Evolutionary conservation across 2,329 filamentous ascomycete species (phyloP).

Genomic region (Phoma sp.): DNA sequence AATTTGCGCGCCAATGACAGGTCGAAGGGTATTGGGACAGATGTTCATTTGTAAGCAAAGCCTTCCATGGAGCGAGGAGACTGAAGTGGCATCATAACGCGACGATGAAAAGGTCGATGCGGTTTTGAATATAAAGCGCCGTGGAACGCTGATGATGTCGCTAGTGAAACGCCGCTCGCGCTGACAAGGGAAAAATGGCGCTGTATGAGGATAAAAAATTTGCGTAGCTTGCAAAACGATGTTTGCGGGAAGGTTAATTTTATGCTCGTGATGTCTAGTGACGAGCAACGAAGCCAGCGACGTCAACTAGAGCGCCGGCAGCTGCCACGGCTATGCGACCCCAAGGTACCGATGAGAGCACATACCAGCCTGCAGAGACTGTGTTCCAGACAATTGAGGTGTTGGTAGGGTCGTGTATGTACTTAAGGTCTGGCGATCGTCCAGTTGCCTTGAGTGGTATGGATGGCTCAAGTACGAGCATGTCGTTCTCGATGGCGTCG

Average conservation of each 20-base stretch:
- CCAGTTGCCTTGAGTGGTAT: neutral
- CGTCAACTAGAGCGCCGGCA: neutral
- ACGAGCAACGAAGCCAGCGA: neutral
- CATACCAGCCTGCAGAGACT: neutral
- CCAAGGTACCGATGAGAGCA: conserved; percentile 2
- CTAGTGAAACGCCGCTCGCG: no score
- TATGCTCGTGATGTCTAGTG: neutral
- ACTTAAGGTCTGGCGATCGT: neutral
- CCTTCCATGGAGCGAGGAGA: no score
- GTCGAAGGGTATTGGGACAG: no score
- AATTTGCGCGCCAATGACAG: neutral
- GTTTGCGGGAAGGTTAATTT: no score
- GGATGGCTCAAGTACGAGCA: neutral
- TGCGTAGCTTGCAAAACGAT: no score
- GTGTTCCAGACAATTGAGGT: neutral
- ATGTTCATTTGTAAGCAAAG: no score
- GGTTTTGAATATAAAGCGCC: no score
- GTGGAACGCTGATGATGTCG: no score
- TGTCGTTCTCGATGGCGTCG: neutral
- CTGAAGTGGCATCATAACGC: no score
- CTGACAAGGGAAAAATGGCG: no score
- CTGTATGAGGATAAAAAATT: no score
- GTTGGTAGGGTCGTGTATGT: neutral
- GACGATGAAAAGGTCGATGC: no score
- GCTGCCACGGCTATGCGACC: neutral